Conservation (phyloP, 768 basidiomycete genomes). For the Strobilomyces dryophilus region DNA sequence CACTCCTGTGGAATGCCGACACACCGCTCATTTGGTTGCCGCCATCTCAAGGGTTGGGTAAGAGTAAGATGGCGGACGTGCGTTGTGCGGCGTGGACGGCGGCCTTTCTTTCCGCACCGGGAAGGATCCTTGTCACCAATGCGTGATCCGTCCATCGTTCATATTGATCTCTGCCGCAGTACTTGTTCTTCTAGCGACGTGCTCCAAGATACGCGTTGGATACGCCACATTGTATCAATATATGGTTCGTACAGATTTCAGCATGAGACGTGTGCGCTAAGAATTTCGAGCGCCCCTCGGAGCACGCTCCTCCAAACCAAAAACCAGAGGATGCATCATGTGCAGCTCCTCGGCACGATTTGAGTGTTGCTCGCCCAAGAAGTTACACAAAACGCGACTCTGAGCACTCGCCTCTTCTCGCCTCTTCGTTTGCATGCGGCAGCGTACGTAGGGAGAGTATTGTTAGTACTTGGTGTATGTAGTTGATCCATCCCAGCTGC, state of each 20-base stretch:
- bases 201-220: not conserved
- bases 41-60: slow-evolving; percentile 2
- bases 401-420: not conserved
- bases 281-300: not conserved
- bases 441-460: not conserved
- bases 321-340: not conserved
- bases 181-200: not conserved
- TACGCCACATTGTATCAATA: not conserved
- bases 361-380: no score
- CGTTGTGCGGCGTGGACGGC: slow-evolving; percentile 7
- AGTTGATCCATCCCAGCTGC: slow-evolving; percentile 6
- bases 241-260: not conserved
- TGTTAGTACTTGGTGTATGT: not conserved
- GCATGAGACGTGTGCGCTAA: not conserved
- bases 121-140: not conserved
- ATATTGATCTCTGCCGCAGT: slow-evolving; percentile 2
- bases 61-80: slow-evolving; percentile 1
- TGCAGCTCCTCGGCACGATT: no score
- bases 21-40: slow-evolving; percentile 2
- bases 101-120: not conserved
- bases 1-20: slow-evolving; percentile 18
- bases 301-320: no score
- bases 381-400: no score
- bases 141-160: slow-evolving; percentile 2
- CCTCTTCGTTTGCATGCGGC: not conserved